Evolutionary conservation across 371 early-diverging fungal species (phyloP), one percentile per base, ranked within the genome.

Genomic region (Dinochytrium kinnereticum): DNA sequence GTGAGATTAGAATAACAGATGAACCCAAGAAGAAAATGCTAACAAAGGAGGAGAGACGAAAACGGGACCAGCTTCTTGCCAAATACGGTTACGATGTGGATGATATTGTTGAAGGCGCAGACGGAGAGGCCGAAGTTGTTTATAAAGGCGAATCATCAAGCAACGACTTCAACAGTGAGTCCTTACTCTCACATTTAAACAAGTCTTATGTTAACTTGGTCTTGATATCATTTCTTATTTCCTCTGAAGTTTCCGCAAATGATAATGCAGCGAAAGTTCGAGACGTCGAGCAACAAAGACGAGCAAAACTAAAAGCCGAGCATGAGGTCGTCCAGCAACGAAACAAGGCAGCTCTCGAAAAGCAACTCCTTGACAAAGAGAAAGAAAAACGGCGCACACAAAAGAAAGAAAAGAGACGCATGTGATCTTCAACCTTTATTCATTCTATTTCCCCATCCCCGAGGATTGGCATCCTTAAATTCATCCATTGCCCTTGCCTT

Each of bases 401-500:
- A 57, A 81, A 81, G 72, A 78, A 78, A 68, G 84, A 83, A 67
- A 83, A 83, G 71, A 74, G 81, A 34, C 37, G 83, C 7, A 81
- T 81, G 81, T 83, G 69, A 76, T 49, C 57, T 19, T 86, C 81
- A 82, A 34, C 83, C 77, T 82, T 85, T 72, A 80, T 81, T 71
- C 59, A 71, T 68, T 69, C 90, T 78, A 61, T 94, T 96, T 64
- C 98, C 98, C 88, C 91, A 92, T 70, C 98, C 98, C 51, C 86
- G 81, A 17, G 96, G 96, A 75, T 95, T 97, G 19, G 87, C 80
- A 72, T 98, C 99, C 59, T 88, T 95, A 78, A 96, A 98, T 30
- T 94, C 93, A 75, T 98, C 99, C 93, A 91, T 96, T 51, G 90
- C 89, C 65, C 97, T 89, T 36, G 90, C 83, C 75, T 95, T 96